A percentile compares a stretch with the other conserved stretches of the same genome.
Conservation (phyloP, 495 filamentous ascomycete species). For the Zalerion maritima region DNA sequence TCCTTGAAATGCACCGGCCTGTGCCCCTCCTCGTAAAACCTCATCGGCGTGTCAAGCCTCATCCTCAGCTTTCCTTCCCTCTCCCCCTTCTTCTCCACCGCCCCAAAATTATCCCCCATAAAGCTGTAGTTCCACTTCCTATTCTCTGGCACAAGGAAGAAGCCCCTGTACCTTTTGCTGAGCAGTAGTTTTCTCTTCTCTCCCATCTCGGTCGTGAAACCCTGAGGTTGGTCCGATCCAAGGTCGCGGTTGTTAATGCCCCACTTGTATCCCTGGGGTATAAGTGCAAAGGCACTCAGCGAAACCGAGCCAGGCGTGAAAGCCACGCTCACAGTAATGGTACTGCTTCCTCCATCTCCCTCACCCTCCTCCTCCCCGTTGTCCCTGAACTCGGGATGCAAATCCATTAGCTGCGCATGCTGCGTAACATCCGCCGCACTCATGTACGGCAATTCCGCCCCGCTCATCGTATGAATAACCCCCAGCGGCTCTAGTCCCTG, state of each 20-base stretch:
- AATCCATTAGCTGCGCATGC: constrained; percentile 75
- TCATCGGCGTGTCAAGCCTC: constrained; percentile 79
- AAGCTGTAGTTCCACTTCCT: constrained; percentile 97
- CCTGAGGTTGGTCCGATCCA: constrained; percentile 78
- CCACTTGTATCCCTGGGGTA: constrained; percentile 90
- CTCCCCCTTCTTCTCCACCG: constrained; percentile 83
- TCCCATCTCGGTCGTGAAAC: constrained; percentile 84
- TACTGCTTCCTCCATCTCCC: too few species aligned
- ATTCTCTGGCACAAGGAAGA: constrained; percentile 87
- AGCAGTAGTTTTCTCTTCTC: constrained; percentile 90
- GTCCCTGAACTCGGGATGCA: constrained; percentile 79
- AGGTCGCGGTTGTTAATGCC: constrained; percentile 91
- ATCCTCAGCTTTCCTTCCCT: constrained; percentile 73
- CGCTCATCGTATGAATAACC: constrained; percentile 88
- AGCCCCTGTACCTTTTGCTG: constrained; percentile 82
- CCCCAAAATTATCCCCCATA: constrained; percentile 78
- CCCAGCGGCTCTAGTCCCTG: constrained; percentile 80
- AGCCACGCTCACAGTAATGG: constrained; percentile 86
- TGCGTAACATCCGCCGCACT: constrained; percentile 86
- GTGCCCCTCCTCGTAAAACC: constrained; percentile 89
- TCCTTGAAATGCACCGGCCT: constrained; percentile 88
- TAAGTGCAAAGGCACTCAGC: constrained; percentile 81
- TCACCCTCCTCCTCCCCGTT: too few species aligned
- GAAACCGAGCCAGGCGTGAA: constrained; percentile 99
- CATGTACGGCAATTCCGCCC: constrained; percentile 93